Evolutionary conservation across 2,329 filamentous ascomycete genomes (phyloP), one percentile per base, ranked within the genome.

Genomic region (Pseudocercospora fijiensis): DNA sequence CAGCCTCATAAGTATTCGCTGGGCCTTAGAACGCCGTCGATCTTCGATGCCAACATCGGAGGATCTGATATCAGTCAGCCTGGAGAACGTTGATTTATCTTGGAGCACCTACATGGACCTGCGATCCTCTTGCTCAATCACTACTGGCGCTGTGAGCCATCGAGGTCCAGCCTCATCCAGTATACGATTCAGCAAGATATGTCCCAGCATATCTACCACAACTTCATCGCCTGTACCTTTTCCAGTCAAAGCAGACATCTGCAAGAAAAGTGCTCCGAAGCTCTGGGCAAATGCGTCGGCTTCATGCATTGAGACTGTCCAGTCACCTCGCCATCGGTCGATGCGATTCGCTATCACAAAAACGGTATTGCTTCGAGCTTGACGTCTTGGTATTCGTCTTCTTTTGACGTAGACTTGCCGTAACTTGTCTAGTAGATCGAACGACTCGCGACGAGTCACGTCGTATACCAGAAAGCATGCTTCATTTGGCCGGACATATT

Each of bases 391-490:
- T 28, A 64, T 61, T 28, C 30, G 52, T 28, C 49, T 24, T 53
- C 49, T 18, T 5, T 28, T 53, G n/a, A 30, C 10, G 28, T 58
- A 53, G 5, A 61, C 16, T 13, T 57, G 22, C 45, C 58, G 57
- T 10, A 61, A 37, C 26, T 60, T 45, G 8, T 52, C 57, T 30
- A 61, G 43, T 2, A 64, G 33, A 10, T 64, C 62, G 24, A 64
- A 64, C 8, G 58, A 57, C 9, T 58, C 58, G 26, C 47, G 27
- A 9, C 49, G 52, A n/a, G 53, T 64, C 3, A 64, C 62, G 20
- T 64, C 53, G 62, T 64, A 64, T 2, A 64, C 51, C n/a, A 64
- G 45, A 37, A 64, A 58, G 41, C 56, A 64, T 4, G 58, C 58
- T 18, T 64, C 62, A 18, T 61, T 64, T 11, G 57, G 57, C 10